A percentile compares a stretch with the other conserved stretches of the same genome.
phyloP scores from a whole-genome alignment of 2,329 filamentous ascomycete genomes.

The Aspergillus fischeri region DNA sequence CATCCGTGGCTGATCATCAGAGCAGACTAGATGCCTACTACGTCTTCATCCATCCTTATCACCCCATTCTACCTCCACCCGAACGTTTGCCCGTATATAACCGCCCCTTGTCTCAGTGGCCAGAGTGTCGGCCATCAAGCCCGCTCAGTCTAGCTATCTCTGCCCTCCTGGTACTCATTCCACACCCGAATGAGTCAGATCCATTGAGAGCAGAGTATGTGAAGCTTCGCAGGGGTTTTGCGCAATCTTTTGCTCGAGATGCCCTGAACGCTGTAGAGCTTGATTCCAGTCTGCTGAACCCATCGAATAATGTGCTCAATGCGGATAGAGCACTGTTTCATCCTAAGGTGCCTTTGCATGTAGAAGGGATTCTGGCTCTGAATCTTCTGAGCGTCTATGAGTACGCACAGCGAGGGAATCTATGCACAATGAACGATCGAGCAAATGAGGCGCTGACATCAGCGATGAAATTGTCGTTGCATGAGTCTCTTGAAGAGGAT shows the following conservation, averaged over 20 bases:
- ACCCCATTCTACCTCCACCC: slow-evolving; percentile 26
- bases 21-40: slow-evolving; percentile 29
- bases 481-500: slow-evolving; percentile 17
- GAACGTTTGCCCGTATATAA: slow-evolving; percentile 11
- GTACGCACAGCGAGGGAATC: slow-evolving; percentile 28
- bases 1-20: neutral
- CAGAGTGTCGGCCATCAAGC: slow-evolving; percentile 17
- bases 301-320: slow-evolving; percentile 8
- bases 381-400: slow-evolving; percentile 27
- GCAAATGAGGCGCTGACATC: slow-evolving; percentile 24
- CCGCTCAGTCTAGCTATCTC: slow-evolving; percentile 26
- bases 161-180: slow-evolving; percentile 25
- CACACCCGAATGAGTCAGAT: slow-evolving; percentile 18
- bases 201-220: slow-evolving; percentile 17
- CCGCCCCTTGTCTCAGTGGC: slow-evolving; percentile 7
- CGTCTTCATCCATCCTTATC: slow-evolving; percentile 28
- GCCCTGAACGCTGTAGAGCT: slow-evolving; percentile 22
- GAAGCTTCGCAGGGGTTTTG: slow-evolving; percentile 18
- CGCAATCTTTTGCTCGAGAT: slow-evolving; percentile 21
- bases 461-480: slow-evolving; percentile 24
- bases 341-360: slow-evolving; percentile 16
- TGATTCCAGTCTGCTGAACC: slow-evolving; percentile 21
- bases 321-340: slow-evolving; percentile 14
- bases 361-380: slow-evolving; percentile 27
- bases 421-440: slow-evolving; percentile 26